These are phyloP conservation scores for Aspergillus cristatus DNA, from an alignment of 495 filamentous ascomycete genomes.

Conservation along the genomic window DNA sequence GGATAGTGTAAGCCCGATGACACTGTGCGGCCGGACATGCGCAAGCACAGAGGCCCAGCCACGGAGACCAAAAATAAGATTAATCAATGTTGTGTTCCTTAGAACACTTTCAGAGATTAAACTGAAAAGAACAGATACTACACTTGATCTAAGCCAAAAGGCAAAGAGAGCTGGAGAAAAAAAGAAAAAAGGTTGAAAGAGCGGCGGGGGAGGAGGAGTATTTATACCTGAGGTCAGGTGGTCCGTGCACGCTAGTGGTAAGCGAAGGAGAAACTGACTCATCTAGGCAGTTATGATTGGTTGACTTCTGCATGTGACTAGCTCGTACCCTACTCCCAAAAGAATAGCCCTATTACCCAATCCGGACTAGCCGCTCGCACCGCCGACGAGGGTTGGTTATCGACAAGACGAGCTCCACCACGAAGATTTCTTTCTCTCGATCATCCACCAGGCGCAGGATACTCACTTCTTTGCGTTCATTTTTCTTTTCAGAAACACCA, in stretches of 20 bases:
- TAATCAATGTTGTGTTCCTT: constrained; percentile 73
- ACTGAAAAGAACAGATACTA: constrained; percentile 99
- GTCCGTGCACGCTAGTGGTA: constrained; percentile 12
- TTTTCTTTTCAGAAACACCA: constrained; percentile 14
- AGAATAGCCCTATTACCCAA: constrained; percentile 7
- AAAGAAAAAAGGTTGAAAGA: constrained; percentile 36
- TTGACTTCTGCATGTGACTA: constrained; percentile 3
- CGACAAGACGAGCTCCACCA: constrained; percentile 19
- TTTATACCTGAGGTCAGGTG: constrained; percentile 22
- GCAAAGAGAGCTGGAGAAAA: constrained; percentile 50
- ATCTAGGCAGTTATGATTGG: constrained; percentile 3
- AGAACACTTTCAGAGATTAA: constrained; percentile 70
- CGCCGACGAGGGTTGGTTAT: constrained; percentile 6
- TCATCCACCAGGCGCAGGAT: constrained; percentile 44
- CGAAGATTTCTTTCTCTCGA: constrained; percentile 15
- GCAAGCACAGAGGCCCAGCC: constrained; percentile 70
- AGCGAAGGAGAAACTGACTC: too few relatives aligned
- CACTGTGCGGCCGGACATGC: constrained; percentile 64
- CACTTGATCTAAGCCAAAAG: constrained; percentile 82
- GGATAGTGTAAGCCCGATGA: constrained; percentile 84
- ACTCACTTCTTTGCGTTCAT: constrained; percentile 51
- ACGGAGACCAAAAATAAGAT: constrained; percentile 63
- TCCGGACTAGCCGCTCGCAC: constrained; percentile 20
- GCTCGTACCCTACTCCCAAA: constrained; percentile 4
- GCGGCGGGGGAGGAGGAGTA: constrained; percentile 6